phyloP scores from a whole-genome alignment of 129 eudicot genomes.

The Sambucus nigra region DNA sequence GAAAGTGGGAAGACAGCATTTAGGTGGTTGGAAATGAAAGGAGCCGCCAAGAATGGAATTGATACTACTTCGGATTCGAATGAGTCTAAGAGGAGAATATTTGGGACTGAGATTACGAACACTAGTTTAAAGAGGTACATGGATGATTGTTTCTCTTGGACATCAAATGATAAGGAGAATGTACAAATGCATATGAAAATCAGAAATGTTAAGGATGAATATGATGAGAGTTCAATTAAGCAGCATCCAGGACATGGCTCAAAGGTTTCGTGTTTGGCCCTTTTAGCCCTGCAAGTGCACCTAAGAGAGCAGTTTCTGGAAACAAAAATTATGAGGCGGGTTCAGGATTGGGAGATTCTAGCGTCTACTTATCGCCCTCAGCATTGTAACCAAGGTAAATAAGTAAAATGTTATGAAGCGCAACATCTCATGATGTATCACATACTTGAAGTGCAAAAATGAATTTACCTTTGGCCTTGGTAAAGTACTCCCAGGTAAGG shows the following conservation, averaged over 20 bases:
- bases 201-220: slow-evolving; percentile 19
- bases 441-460: no score
- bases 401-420: no score
- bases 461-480: neutral
- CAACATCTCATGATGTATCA: no score
- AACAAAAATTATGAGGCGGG: slow-evolving; percentile 24
- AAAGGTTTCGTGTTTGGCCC: slow-evolving; percentile 72
- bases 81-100: slow-evolving; percentile 37
- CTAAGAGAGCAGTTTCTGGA: slow-evolving; percentile 18
- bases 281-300: slow-evolving; percentile 31
- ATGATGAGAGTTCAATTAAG: slow-evolving; percentile 22
- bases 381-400: slow-evolving; percentile 48
- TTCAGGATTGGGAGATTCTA: slow-evolving; percentile 55
- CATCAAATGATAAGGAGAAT: slow-evolving; percentile 23
- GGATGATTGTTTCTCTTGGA: slow-evolving; percentile 26
- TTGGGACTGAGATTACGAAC: slow-evolving; percentile 66
- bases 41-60: slow-evolving; percentile 17
- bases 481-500: no score
- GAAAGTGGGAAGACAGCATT: slow-evolving; percentile 67
- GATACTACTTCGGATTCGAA: slow-evolving; percentile 17
- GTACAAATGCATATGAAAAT: slow-evolving; percentile 22
- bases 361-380: slow-evolving; percentile 45
- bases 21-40: slow-evolving; percentile 51
- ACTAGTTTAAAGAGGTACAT: slow-evolving; percentile 28
- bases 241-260: slow-evolving; percentile 24